Conservation (phyloP, 306 rosid species). For the Phaseolus lunatus region DNA sequence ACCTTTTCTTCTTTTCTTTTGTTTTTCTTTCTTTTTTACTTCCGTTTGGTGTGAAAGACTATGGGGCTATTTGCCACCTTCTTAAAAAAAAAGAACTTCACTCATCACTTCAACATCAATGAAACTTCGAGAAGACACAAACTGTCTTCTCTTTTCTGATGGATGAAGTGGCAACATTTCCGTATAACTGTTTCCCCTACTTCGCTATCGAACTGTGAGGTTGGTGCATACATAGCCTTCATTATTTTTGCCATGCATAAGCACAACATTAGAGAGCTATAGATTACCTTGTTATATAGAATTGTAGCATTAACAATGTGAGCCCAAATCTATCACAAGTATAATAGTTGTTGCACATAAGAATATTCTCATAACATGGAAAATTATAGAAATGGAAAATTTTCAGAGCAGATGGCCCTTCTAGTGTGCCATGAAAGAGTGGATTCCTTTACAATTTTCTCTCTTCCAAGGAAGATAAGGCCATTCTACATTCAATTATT, state of each 20-base stretch:
- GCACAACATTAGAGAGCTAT: conserved; percentile 19
- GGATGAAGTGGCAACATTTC: conserved; percentile 43
- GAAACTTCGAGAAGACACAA: conserved; percentile 76
- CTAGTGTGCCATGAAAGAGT: conserved; percentile 15
- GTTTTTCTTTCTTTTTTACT: background rate
- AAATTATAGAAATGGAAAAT: background rate
- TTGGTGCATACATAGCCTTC: conserved; percentile 39
- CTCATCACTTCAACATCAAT: conserved; percentile 60
- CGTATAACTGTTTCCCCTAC: conserved; percentile 39
- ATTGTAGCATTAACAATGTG: conserved; percentile 17
- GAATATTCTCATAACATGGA: conserved; percentile 14
- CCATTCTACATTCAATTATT: conserved; percentile 33
- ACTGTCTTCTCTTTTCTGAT: conserved; percentile 54
- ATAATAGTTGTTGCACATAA: background rate
- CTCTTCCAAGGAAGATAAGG: conserved; percentile 24
- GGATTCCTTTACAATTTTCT: conserved; percentile 10
- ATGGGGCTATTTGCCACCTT: conserved; percentile 51
- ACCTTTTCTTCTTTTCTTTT: conserved; percentile 4
- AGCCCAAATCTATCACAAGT: background rate
- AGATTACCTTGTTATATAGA: conserved; percentile 30
- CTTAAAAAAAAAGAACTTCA: conserved; percentile 49
- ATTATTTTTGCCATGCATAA: conserved; percentile 27
- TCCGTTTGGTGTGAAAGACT: conserved; percentile 63
- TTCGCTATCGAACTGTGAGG: conserved; percentile 48
- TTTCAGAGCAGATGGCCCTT: background rate